phyloP scores from a whole-genome alignment of 2,329 filamentous ascomycete species.

The Phymatotrichopsis omnivora region DNA sequence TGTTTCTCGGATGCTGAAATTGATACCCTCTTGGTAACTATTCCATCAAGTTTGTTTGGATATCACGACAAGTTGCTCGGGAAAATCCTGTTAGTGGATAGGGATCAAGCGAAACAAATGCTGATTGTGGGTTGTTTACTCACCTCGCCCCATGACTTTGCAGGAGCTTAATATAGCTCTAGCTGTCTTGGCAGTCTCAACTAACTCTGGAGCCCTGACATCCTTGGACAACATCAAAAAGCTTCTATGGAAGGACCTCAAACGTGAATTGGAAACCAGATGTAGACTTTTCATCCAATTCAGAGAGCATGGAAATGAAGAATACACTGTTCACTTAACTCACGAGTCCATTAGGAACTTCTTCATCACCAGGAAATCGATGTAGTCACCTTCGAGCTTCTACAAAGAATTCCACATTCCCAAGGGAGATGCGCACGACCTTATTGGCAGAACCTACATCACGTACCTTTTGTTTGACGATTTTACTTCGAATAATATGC shows the following conservation, averaged over 20 bases:
- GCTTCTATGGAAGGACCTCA: too few species aligned
- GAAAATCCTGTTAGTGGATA: neutral
- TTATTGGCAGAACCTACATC: neutral
- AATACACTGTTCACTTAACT: neutral
- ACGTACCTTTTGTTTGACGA: neutral
- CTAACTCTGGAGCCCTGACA: neutral
- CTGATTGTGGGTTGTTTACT: conserved; percentile 12
- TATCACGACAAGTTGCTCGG: conserved; percentile 3
- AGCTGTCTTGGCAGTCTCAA: conserved; percentile 4
- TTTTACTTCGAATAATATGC: neutral
- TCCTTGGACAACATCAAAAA: neutral
- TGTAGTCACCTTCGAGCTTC: too few species aligned
- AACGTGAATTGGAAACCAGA: too few species aligned
- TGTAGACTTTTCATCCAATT: too few species aligned
- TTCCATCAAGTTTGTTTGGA: conserved; percentile 4
- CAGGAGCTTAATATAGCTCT: conserved; percentile 1
- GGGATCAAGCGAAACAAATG: conserved; percentile 1
- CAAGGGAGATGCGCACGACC: neutral
- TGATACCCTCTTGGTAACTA: neutral
- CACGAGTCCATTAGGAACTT: conserved; percentile 8
- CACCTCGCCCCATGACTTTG: conserved; percentile 1
- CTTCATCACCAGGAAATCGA: too few species aligned
- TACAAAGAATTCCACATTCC: neutral
- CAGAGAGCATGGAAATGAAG: too few species aligned
- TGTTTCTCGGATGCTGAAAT: neutral